Conservation (phyloP, 495 filamentous ascomycete genomes). For the Haplographium delicatum region DNA sequence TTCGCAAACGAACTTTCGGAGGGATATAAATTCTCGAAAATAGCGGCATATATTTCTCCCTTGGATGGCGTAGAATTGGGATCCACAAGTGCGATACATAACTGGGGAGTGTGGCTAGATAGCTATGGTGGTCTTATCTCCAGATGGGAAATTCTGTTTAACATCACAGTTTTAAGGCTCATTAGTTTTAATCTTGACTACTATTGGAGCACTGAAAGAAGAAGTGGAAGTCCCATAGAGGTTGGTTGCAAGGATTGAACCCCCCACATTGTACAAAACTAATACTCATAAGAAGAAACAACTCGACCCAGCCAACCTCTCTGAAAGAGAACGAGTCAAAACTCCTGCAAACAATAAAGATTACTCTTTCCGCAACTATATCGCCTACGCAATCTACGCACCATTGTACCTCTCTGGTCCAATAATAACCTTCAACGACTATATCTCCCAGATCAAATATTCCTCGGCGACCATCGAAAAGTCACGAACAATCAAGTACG, state of each 20-base stretch:
- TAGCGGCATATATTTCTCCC: constrained; percentile 49
- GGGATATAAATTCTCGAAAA: constrained; percentile 66
- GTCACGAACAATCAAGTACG: constrained; percentile 69
- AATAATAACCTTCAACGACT: constrained; percentile 97
- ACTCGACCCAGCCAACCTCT: constrained; percentile 77
- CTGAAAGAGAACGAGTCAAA: constrained; percentile 78
- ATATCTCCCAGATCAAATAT: constrained; percentile 77
- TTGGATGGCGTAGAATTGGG: constrained; percentile 27
- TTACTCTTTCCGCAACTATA: constrained; percentile 76
- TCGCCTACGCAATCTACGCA: constrained; percentile 85
- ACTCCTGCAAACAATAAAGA: constrained; percentile 65
- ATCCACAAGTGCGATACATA: constrained; percentile 35
- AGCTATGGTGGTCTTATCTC: constrained; percentile 72
- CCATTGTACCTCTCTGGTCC: constrained; percentile 91
- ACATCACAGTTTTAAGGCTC: constrained; percentile 86
- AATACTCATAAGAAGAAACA: constrained; percentile 92
- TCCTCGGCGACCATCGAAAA: constrained; percentile 59
- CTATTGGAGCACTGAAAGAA: constrained; percentile 78
- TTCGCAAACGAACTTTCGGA: constrained; percentile 84
- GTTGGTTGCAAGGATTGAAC: constrained; percentile 41
- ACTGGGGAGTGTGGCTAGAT: constrained; percentile 66
- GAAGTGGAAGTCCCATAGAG: constrained; percentile 69
- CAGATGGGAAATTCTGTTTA: constrained; percentile 95
- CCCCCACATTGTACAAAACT: constrained; percentile 36
- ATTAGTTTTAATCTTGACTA: constrained; percentile 98